Percentiles rank a stretch among this genome's conserved stretches.
Evolutionary conservation across 805 yeast genomes (phyloP).

Genomic region (Lipomyces spencermartinsiae): DNA sequence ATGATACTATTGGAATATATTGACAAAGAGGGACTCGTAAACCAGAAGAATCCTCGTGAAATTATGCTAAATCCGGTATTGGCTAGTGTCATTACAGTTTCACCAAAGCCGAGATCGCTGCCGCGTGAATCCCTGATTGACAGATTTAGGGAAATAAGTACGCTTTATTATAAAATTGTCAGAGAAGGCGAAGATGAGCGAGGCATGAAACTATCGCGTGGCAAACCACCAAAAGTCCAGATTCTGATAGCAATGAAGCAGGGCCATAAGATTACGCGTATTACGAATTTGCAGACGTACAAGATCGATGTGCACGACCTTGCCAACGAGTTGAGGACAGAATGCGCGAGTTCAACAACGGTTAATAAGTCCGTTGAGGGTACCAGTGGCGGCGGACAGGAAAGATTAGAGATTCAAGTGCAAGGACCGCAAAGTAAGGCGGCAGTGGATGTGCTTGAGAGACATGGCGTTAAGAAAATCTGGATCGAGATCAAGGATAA

Average conservation of each 20-base stretch:
- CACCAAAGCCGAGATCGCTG: slow-evolving; percentile 38
- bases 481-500: slow-evolving; percentile 69
- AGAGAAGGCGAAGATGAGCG: slow-evolving; percentile 52
- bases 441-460: slow-evolving; percentile 62
- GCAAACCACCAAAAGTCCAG: slow-evolving; percentile 68
- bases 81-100: slow-evolving; percentile 4
- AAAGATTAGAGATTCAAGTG: slow-evolving; percentile 73
- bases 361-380: slow-evolving; percentile 47
- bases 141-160: slow-evolving; percentile 53
- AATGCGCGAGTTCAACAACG: slow-evolving; percentile 90
- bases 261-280: slow-evolving; percentile 82
- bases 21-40: slow-evolving; percentile 56
- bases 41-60: slow-evolving; percentile 58
- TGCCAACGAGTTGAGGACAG: slow-evolving; percentile 71
- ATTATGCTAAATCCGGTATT: slow-evolving; percentile 64
- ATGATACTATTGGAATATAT: slow-evolving; percentile 63
- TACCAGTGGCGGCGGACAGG: slow-evolving; percentile 51
- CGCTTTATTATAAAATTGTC: slow-evolving; percentile 55
- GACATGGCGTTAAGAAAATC: slow-evolving; percentile 66
- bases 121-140: slow-evolving; percentile 49
- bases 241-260: slow-evolving; percentile 76
- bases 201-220: slow-evolving; percentile 57
- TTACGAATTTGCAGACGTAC: slow-evolving; percentile 72
- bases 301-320: slow-evolving; percentile 67
- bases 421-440: slow-evolving; percentile 86